Base-by-base conservation (phyloP, 805 yeast species). In the Sugiyamaella mastotermitis region DNA sequence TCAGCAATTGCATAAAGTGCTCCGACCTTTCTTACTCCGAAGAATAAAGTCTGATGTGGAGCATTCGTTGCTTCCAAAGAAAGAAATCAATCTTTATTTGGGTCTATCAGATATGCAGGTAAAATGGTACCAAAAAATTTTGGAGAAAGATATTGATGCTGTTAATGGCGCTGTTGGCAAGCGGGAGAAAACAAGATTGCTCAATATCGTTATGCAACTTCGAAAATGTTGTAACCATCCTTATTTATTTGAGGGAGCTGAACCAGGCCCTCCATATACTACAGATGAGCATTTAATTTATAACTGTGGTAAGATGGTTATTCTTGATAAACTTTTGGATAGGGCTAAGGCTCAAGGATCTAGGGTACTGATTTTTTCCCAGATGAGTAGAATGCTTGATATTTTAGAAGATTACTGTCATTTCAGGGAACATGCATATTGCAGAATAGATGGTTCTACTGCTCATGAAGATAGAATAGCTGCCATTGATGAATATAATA, bases 171-270 rank as follows among this genome's bases (percentile, higher is more conserved):
- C 81, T 3, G 81, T 83, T n/a, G 95, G 95, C 1, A 87, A 86
- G 60, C 71, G 94, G 41, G 97, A 90, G 58, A 90, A 90, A 55
- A 87, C 97, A 1, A 71, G 97, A 40, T 66, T 92, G 45, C 69
- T 90, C 41, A 90, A 90, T 56, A 90, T 90, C 52, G 97, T 90
- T 10, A 90, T 90, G 97, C 97, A 90, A 61, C 68, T 90, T 47
- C 72, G 97, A 53, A 90, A 90, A 60, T 90, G 97, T 60, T 90
- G 97, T 59, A 90, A 92, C 57, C 98, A 92, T 62, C 97, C 97
- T 0, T 90, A 92, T 60, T 65, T 90, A 38, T 92, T 92, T 55
- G 97, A 90, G 58, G 97, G 98, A n/a, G 98, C 97, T 1, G 97
- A 88, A 60, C 97, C 97, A 0, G 97, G 97, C 7, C 97, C 97